Evolutionary conservation across 768 basidiomycete genomes (phyloP).

Genomic region (Rhizopogon sp.): DNA sequence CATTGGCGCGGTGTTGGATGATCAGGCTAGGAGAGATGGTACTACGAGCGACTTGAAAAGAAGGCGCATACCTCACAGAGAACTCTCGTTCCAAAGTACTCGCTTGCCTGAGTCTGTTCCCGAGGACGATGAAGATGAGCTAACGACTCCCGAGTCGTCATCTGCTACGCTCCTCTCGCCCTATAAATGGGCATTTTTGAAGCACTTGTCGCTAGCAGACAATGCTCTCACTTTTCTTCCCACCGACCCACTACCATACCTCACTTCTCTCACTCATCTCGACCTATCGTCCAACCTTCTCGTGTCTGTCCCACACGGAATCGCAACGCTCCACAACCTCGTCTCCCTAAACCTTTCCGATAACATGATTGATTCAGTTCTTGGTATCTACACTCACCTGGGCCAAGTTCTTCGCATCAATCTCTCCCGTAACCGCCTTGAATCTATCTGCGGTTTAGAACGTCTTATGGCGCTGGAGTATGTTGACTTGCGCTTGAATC

Average conservation of each 20-base stretch:
- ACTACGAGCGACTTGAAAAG: constrained; percentile 41
- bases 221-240: constrained; percentile 81
- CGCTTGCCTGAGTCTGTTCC: constrained; percentile 53
- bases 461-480: constrained; percentile 80
- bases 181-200: constrained; percentile 71
- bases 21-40: constrained; percentile 60
- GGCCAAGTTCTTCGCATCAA: constrained; percentile 77
- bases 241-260: constrained; percentile 55
- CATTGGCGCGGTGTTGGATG: constrained; percentile 71
- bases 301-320: constrained; percentile 77
- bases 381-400: constrained; percentile 79
- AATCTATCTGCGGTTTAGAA: constrained; percentile 94
- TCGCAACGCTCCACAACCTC: constrained; percentile 72
- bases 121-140: constrained; percentile 40
- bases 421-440: constrained; percentile 81
- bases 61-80: constrained; percentile 39
- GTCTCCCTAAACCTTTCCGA: constrained; percentile 91
- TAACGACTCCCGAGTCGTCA: constrained; percentile 10
- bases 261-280: constrained; percentile 74
- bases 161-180: constrained; percentile 41
- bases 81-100: constrained; percentile 44
- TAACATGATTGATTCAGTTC: constrained; percentile 96
- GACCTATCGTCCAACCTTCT: constrained; percentile 91
- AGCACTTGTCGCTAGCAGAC: constrained; percentile 71
- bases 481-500: constrained; percentile 78